These are phyloP conservation scores for Neonectria coccinea DNA, from an alignment of 2,329 filamentous ascomycete genomes.

Conservation along the genomic window DNA sequence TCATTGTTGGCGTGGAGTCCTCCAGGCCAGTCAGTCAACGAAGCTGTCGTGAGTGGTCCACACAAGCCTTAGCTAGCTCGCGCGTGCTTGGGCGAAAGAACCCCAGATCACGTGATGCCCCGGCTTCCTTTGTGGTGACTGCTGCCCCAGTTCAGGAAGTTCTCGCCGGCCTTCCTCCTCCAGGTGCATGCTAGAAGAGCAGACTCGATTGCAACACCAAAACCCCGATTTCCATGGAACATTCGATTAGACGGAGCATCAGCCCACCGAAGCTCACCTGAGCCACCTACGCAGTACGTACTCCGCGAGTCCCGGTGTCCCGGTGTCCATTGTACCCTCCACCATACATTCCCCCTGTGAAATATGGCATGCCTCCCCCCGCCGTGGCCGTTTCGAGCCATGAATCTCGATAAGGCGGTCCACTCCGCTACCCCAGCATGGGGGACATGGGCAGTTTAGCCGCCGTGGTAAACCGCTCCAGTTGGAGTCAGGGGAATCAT, in stretches of 20 bases:
- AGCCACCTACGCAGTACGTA: slow-evolving; percentile 7
- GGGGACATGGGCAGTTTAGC: slow-evolving; percentile 25
- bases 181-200: slow-evolving; percentile 4
- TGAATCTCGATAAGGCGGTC: slow-evolving; percentile 35
- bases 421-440: slow-evolving; percentile 28
- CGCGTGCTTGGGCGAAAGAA: slow-evolving; percentile 16
- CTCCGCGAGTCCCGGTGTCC: slow-evolving; percentile 16
- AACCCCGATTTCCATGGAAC: slow-evolving; percentile 32
- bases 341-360: slow-evolving; percentile 6
- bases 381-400: slow-evolving; percentile 21
- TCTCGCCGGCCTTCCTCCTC: slow-evolving; percentile 13
- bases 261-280: slow-evolving; percentile 33
- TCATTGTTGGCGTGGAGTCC: slow-evolving; percentile 39
- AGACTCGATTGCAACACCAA: slow-evolving; percentile 12
- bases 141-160: slow-evolving; percentile 21
- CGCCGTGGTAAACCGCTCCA: slow-evolving; percentile 26
- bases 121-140: background rate
- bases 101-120: slow-evolving; percentile 37
- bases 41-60: slow-evolving; percentile 36
- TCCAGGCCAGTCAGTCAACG: slow-evolving; percentile 32
- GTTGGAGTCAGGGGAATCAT: slow-evolving; percentile 27
- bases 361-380: slow-evolving; percentile 16
- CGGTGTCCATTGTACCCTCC: slow-evolving; percentile 11
- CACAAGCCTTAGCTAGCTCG: slow-evolving; percentile 5
- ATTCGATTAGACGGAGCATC: slow-evolving; percentile 32